Evolutionary conservation across 2,329 filamentous ascomycete species (phyloP).

Genomic region (Cryphonectria radicalis): DNA sequence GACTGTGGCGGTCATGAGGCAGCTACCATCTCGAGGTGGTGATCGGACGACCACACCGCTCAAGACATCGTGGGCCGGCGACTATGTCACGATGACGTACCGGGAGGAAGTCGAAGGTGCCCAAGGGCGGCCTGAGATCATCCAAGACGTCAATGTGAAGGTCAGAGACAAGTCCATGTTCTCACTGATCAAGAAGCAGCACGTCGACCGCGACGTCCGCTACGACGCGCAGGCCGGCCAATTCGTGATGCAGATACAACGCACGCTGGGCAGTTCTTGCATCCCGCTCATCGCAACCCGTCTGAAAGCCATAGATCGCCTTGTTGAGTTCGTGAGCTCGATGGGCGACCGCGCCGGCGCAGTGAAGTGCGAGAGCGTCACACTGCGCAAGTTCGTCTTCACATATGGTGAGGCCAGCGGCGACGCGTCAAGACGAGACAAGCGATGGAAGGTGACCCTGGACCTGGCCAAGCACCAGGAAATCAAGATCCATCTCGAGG

Average conservation of each 20-base stretch:
- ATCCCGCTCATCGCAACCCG: conserved; percentile 62
- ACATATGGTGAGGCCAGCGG: conserved; percentile 58
- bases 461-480: conserved; percentile 56
- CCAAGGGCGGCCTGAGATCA: conserved; percentile 40
- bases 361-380: conserved; percentile 62
- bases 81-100: conserved; percentile 64
- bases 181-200: conserved; percentile 55
- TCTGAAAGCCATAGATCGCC: conserved; percentile 68
- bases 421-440: conserved; percentile 33
- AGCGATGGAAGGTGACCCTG: conserved; percentile 57
- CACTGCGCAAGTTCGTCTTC: conserved; percentile 68
- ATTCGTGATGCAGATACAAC: conserved; percentile 62
- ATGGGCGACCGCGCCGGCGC: conserved; percentile 60
- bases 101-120: conserved; percentile 44
- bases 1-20: conserved; percentile 49
- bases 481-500: conserved; percentile 63
- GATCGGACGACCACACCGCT: conserved; percentile 32
- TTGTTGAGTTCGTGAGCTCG: conserved; percentile 71
- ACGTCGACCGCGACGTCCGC: conserved; percentile 63
- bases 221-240: conserved; percentile 64
- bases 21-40: conserved; percentile 27
- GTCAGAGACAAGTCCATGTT: conserved; percentile 60
- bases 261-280: conserved; percentile 59
- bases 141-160: conserved; percentile 59
- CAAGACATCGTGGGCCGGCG: conserved; percentile 58